Base-by-base conservation (phyloP, 805 yeast species). In the Pichia ethanolica region DNA sequence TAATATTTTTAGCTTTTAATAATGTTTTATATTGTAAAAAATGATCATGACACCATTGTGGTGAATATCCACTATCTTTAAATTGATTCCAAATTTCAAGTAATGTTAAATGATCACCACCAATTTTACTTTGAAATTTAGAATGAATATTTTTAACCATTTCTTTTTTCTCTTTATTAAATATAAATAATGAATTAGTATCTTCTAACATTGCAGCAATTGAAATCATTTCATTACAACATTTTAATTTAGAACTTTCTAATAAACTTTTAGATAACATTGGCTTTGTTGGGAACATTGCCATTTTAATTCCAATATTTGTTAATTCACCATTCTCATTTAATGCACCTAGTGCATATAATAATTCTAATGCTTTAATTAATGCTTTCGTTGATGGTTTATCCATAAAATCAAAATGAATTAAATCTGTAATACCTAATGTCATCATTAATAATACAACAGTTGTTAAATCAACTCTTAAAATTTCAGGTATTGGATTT, bases 271-370 rank as follows among this genome's bases (percentile, higher is more conserved):
- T 88, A 7, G 97, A 83, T 59, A 89, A 74, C 73, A 87, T 87
- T 5, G 97, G 97, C 56, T 89, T 95, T 54, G 90, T 77, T 0
- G 99, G 99, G 57, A 90, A 87, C 51, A 83, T 89, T 1, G 96
- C 84, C 97, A 93, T 90, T 53, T 79, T 78, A 40, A 84, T 67
- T 0, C 99, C 99, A 1, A 82, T 61, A 43, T 77, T 71, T 0
- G 98, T 91, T 38, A 93, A 69, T 45, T 78, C 73, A 0, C 98
- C 99, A 49, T 76, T 75, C 9, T 83, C 81, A 56, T 86, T 89
- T 48, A 93, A 67, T 0, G 97, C 98, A 0, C 96, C 95, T 8
- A 93, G 65, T 0, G 90, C 82, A 63, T 88, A 91, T n/a, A 93
- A 68, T 45, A 86, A 75, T 53, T 89, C 93, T 36, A 91, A 68